A percentile compares a stretch with the other conserved stretches of the same genome.
Evolutionary conservation across 177 flowering plant genomes (phyloP).

Genomic region (Vitis hybrid): DNA sequence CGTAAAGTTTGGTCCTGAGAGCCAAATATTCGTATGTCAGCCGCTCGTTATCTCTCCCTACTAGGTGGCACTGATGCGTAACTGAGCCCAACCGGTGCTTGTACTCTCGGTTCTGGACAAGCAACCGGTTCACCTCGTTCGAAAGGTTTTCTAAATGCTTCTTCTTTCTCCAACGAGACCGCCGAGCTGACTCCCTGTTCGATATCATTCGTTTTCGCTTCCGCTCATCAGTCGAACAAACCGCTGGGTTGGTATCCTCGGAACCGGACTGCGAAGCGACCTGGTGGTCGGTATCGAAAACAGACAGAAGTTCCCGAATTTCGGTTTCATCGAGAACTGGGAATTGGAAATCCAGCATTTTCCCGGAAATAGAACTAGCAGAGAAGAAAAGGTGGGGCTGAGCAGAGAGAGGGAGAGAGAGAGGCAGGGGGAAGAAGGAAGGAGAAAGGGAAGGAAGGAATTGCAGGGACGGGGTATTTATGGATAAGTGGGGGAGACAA

Average conservation of each 20-base stretch:
- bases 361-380: conserved; percentile 11
- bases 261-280: conserved; percentile 28
- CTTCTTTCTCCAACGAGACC: conserved; percentile 58
- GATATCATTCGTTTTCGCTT: conserved; percentile 46
- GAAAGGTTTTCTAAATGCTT: conserved; percentile 42
- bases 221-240: conserved; percentile 28
- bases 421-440: conserved; percentile 11
- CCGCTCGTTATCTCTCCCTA: conserved; percentile 33
- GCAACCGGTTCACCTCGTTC: conserved; percentile 32
- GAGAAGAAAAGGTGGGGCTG: background rate
- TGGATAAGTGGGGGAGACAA: conserved; percentile 17
- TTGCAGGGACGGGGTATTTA: conserved; percentile 39
- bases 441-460: conserved; percentile 45
- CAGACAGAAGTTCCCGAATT: conserved; percentile 27
- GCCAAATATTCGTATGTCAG: conserved; percentile 30
- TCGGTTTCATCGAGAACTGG: conserved; percentile 25
- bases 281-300: conserved; percentile 12
- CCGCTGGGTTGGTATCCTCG: conserved; percentile 26
- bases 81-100: conserved; percentile 31
- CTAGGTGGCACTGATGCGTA: conserved; percentile 9
- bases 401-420: conserved; percentile 15
- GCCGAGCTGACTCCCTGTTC: conserved; percentile 60
- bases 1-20: conserved; percentile 35
- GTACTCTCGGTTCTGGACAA: conserved; percentile 35
- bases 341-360: conserved; percentile 22